Conservation (phyloP, 306 rosid genomes). For the Lathyrus sativus region DNA sequence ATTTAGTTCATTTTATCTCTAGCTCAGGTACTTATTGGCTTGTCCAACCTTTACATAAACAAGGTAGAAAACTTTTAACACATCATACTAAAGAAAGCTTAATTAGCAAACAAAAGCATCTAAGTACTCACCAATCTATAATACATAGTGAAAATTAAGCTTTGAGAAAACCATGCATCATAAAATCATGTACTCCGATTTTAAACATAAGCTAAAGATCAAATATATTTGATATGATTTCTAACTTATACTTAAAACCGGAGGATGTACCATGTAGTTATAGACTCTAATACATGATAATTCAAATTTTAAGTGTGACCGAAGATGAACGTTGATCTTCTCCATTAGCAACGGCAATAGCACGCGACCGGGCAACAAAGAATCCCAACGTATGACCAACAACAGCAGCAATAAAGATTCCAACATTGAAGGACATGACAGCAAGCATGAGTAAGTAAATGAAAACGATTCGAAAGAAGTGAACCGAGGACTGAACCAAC, state of each 20-base stretch:
- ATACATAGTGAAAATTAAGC: not conserved
- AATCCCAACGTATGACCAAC: constrained; percentile 68
- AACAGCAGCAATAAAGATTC: constrained; percentile 70
- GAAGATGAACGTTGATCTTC: constrained; percentile 1
- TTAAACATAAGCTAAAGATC: not conserved
- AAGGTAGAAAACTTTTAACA: not conserved
- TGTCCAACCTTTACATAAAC: too few relatives aligned
- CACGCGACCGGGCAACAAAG: constrained; percentile 48
- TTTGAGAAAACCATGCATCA: not conserved
- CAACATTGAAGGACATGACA: constrained; percentile 73
- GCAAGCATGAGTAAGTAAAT: constrained; percentile 69
- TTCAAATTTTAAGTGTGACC: constrained; percentile 34
- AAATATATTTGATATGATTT: not conserved
- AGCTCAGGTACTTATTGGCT: too few relatives aligned
- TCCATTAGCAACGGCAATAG: constrained; percentile 35
- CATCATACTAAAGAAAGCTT: not conserved
- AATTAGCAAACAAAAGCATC: not conserved
- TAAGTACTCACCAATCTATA: not conserved
- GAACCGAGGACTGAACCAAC: constrained; percentile 33
- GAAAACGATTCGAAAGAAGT: constrained; percentile 49
- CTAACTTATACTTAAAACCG: not conserved
- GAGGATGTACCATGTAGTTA: not conserved
- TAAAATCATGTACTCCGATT: not conserved
- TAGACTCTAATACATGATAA: not conserved
- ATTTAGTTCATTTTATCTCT: too few relatives aligned